Evolutionary conservation across 1,139 yeast species (phyloP).

Genomic region (Candida sojae): DNA sequence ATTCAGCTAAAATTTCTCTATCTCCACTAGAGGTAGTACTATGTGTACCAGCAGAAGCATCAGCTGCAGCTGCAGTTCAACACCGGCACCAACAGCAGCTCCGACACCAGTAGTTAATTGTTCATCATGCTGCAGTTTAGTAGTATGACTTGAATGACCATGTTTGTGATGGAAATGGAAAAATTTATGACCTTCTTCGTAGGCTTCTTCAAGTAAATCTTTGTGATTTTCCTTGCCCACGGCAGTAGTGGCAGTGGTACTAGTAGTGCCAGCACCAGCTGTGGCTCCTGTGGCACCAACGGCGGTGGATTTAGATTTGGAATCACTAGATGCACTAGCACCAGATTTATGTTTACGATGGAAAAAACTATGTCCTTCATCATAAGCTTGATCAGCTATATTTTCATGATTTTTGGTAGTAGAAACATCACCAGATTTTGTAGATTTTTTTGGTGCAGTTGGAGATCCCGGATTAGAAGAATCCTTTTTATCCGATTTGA

Average conservation of each 20-base stretch:
- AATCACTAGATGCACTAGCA: slow-evolving; percentile 2
- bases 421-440: neutral
- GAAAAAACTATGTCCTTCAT: slow-evolving; percentile 12
- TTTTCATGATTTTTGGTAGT: slow-evolving; percentile 7
- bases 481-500: slow-evolving; percentile 19
- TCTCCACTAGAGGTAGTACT: slow-evolving; percentile 4
- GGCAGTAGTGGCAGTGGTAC: neutral
- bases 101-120: slow-evolving; percentile 2
- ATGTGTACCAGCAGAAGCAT: neutral
- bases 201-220: slow-evolving; percentile 6
- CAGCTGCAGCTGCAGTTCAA: slow-evolving; percentile 1
- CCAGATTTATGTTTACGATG: slow-evolving; percentile 6
- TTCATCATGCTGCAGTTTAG: slow-evolving; percentile 1
- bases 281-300: slow-evolving; percentile 1
- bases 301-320: neutral
- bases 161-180: slow-evolving; percentile 9
- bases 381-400: slow-evolving; percentile 10
- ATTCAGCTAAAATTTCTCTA: slow-evolving; percentile 15
- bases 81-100: slow-evolving; percentile 6
- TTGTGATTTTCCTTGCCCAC: slow-evolving; percentile 2
- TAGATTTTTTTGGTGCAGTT: neutral
- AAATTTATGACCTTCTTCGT: slow-evolving; percentile 8
- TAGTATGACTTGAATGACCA: neutral
- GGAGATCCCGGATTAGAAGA: slow-evolving; percentile 7
- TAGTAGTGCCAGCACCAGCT: neutral